These are phyloP conservation scores for Picea abies DNA, from an alignment of 83 land plant species.

Conservation along the genomic window DNA sequence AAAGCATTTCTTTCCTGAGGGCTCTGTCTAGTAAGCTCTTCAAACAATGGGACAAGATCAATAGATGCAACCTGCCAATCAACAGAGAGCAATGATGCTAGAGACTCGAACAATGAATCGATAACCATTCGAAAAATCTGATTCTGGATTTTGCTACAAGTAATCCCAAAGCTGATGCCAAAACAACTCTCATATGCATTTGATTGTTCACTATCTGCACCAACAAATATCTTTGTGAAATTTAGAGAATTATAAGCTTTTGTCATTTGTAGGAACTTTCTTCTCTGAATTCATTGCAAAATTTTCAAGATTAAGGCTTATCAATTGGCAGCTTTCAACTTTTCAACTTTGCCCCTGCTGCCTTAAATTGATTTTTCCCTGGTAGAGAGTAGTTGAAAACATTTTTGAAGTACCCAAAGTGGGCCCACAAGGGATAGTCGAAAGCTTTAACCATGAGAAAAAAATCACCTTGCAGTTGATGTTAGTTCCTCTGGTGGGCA, in stretches of 20 bases:
- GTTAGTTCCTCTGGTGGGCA: conserved; percentile 72
- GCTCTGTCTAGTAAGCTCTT: no score
- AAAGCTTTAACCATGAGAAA: conserved; percentile 34
- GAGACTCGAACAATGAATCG: no score
- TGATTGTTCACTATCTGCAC: no score
- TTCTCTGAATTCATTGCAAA: conserved; percentile 28
- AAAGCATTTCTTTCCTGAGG: no score
- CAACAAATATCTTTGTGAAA: no score
- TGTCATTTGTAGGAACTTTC: conserved; percentile 26
- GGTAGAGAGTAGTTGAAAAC: conserved; percentile 90
- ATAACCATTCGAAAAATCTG: no score
- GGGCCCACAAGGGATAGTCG: conserved; percentile 51
- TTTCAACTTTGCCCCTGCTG: conserved; percentile 57
- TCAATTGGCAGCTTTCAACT: conserved; percentile 70
- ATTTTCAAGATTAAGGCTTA: conserved; percentile 29
- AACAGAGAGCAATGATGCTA: no score
- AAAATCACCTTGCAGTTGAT: conserved; percentile 44
- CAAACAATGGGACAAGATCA: no score
- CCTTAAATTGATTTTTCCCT: conserved; percentile 67
- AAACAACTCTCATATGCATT: no score
- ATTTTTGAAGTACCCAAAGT: conserved; percentile 75
- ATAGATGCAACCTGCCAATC: no score
- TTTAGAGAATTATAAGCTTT: background rate
- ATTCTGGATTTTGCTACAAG: no score
- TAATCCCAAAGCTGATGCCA: no score